Conservation (phyloP, 176 grass and related monocot genomes). For the Microstegium vimineum region DNA sequence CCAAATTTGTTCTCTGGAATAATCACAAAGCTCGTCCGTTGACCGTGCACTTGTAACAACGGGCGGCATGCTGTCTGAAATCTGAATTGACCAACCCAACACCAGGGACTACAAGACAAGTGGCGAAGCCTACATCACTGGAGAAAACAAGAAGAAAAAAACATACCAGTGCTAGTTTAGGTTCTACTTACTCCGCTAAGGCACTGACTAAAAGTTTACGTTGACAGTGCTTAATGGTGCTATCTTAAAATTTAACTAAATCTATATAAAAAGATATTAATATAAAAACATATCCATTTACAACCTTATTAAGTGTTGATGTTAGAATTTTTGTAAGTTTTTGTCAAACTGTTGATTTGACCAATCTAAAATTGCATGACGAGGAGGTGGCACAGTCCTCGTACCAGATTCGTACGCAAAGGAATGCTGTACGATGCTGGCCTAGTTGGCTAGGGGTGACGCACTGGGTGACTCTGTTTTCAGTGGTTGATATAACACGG, state of each 20-base stretch:
- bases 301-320: no score
- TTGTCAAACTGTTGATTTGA: no score
- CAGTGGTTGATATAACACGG: background rate
- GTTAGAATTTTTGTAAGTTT: no score
- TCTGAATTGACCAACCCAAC: background rate
- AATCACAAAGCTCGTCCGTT: background rate
- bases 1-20: background rate
- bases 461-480: slow-evolving; percentile 13
- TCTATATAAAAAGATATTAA: no score
- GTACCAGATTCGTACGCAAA: background rate
- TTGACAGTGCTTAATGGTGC: no score
- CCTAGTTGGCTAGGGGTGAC: background rate
- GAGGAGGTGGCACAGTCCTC: background rate
- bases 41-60: background rate
- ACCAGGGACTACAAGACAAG: background rate
- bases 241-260: no score
- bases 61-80: background rate
- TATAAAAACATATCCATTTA: no score
- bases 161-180: no score
- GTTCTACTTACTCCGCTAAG: background rate
- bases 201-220: no score
- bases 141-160: background rate
- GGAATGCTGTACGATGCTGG: background rate
- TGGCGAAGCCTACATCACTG: background rate
- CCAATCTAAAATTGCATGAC: no score